Conservation (phyloP, 2,329 filamentous ascomycete genomes). For the Lachnellula willkommii region DNA sequence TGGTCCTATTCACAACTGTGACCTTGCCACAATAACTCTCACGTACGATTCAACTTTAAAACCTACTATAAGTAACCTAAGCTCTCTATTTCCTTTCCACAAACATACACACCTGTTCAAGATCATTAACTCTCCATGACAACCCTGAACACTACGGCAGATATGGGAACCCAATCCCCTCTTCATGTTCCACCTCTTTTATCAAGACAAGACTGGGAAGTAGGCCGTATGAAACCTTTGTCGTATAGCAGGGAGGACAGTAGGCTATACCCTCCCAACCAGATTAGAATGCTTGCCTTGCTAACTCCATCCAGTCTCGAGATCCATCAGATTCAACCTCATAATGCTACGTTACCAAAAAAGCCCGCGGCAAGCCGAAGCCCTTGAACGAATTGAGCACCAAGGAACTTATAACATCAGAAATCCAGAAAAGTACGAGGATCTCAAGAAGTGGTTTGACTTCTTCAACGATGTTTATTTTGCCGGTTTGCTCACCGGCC, state of each 20-base stretch:
- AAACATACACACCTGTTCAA: too few species aligned
- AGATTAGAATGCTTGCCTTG: background rate
- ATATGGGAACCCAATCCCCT: background rate
- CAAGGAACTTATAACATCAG: background rate
- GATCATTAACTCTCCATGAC: too few species aligned
- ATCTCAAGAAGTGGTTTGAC: slow-evolving; percentile 1
- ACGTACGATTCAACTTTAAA: too few species aligned
- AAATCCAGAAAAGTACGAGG: background rate
- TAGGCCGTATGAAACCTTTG: background rate
- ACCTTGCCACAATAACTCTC: too few species aligned
- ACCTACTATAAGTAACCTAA: too few species aligned
- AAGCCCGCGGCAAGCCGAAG: background rate
- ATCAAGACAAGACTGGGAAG: background rate
- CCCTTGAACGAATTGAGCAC: background rate
- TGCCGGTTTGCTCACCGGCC: background rate
- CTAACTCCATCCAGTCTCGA: background rate
- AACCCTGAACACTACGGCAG: background rate
- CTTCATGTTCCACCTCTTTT: background rate
- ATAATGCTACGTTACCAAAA: background rate
- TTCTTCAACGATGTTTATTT: slow-evolving; percentile 5
- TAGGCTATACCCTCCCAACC: background rate
- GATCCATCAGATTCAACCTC: background rate
- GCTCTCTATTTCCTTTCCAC: too few species aligned
- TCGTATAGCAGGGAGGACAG: background rate
- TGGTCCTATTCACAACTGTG: too few species aligned